A percentile compares a stretch with the other conserved stretches of the same genome.
Evolutionary conservation across 2,329 filamentous ascomycete genomes (phyloP).

Genomic region (Sclerotinia minor): DNA sequence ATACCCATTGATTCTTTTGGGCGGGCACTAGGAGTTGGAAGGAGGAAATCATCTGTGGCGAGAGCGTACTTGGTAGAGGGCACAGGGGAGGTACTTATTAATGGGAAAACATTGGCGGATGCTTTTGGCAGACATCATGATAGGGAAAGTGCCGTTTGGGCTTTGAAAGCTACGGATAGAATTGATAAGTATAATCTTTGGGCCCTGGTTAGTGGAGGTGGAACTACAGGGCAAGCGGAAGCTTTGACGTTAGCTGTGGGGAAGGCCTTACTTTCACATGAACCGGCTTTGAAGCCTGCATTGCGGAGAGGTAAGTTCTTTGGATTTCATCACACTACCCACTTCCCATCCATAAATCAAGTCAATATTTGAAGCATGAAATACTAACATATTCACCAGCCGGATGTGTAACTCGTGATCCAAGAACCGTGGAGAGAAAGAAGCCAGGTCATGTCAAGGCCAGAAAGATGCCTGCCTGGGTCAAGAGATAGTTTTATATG

Average conservation of each 20-base stretch:
- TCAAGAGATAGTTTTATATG: slow-evolving; percentile 61
- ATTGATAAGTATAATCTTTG: slow-evolving; percentile 98
- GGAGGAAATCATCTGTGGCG: slow-evolving; percentile 84
- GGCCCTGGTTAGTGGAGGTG: slow-evolving; percentile 80
- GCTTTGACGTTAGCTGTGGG: slow-evolving; percentile 87
- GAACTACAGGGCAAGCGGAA: slow-evolving; percentile 93
- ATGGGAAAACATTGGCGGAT: slow-evolving; percentile 80
- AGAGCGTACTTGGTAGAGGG: slow-evolving; percentile 89
- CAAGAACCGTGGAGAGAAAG: slow-evolving; percentile 93
- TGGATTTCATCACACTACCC: background rate
- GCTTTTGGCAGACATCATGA: slow-evolving; percentile 89
- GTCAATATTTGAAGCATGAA: background rate
- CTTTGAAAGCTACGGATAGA: slow-evolving; percentile 76
- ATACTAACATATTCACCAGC: slow-evolving; percentile 56
- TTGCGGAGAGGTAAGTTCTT: slow-evolving; percentile 77
- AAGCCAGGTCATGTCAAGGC: slow-evolving; percentile 96
- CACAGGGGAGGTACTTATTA: slow-evolving; percentile 84
- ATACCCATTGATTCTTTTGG: slow-evolving; percentile 73
- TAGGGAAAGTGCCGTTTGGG: slow-evolving; percentile 91
- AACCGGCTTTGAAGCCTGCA: slow-evolving; percentile 85
- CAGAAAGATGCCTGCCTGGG: slow-evolving; percentile 97
- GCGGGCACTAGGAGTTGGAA: slow-evolving; percentile 75
- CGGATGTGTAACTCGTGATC: slow-evolving; percentile 88
- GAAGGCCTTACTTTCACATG: slow-evolving; percentile 84
- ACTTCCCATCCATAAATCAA: slow-evolving; percentile 18